Conservation (phyloP, 352 stramenopile species). For the Blastocystis sp. region DNA sequence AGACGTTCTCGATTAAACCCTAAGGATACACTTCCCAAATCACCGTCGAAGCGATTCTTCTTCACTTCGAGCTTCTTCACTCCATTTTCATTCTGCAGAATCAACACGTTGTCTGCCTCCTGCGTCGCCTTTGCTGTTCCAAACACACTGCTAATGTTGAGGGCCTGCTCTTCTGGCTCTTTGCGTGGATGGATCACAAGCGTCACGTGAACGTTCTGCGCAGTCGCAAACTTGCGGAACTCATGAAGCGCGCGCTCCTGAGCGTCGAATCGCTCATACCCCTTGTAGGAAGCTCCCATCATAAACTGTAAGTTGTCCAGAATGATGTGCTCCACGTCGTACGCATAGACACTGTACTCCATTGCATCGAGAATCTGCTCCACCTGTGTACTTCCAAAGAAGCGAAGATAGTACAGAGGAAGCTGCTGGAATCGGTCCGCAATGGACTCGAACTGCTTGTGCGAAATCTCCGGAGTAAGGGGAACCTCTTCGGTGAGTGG, state of each 20-base stretch:
- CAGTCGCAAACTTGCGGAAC: slow-evolving; percentile 85
- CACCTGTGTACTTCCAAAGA: slow-evolving; percentile 86
- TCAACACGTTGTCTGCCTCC: slow-evolving; percentile 97
- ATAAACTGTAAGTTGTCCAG: slow-evolving; percentile 99
- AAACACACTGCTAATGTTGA: slow-evolving; percentile 88
- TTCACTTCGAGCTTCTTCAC: slow-evolving; percentile 66
- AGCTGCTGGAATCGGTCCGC: slow-evolving; percentile 81
- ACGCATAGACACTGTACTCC: slow-evolving; percentile 90
- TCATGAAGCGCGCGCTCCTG: slow-evolving; percentile 67
- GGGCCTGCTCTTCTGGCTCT: slow-evolving; percentile 79
- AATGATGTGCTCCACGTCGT: slow-evolving; percentile 94
- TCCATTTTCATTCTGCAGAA: slow-evolving; percentile 77
- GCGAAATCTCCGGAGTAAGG: slow-evolving; percentile 27
- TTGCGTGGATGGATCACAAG: slow-evolving; percentile 97
- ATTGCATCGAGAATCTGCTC: slow-evolving; percentile 83
- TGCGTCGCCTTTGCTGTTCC: slow-evolving; percentile 95
- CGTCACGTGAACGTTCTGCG: slow-evolving; percentile 91
- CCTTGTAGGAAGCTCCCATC: slow-evolving; percentile 68
- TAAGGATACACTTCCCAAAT: slow-evolving; percentile 74
- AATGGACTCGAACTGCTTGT: slow-evolving; percentile 60
- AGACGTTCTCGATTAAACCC: slow-evolving; percentile 66
- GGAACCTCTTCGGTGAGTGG: background rate
- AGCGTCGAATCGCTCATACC: slow-evolving; percentile 70
- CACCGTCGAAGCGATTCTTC: slow-evolving; percentile 85
- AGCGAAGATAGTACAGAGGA: slow-evolving; percentile 93